phyloP scores from a whole-genome alignment of 768 basidiomycete species.

The Serendipita vermifera region DNA sequence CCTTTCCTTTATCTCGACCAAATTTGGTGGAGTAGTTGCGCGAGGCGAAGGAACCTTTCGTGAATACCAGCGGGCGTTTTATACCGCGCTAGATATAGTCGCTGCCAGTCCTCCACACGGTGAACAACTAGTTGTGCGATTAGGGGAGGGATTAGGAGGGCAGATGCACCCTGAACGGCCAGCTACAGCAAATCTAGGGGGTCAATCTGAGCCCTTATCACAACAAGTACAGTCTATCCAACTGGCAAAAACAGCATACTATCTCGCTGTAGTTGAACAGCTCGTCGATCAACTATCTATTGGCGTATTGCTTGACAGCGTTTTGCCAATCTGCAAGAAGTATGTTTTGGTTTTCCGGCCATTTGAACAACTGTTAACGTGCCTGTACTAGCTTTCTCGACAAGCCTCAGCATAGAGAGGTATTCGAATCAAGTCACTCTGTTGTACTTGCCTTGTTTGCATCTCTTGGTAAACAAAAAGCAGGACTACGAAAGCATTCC shows the following conservation, averaged over 20 bases:
- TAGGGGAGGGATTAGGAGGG: too few species aligned
- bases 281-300: constrained; percentile 49
- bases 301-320: constrained; percentile 37
- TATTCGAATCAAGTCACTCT: constrained; percentile 81
- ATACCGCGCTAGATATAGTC: constrained; percentile 63
- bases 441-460: constrained; percentile 65
- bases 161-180: too few species aligned
- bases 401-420: constrained; percentile 47
- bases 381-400: constrained; percentile 40
- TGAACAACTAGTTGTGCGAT: not conserved
- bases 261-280: constrained; percentile 39
- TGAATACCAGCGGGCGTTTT: constrained; percentile 64
- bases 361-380: constrained; percentile 10
- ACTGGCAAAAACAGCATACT: too few species aligned
- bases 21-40: constrained; percentile 56
- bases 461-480: constrained; percentile 27
- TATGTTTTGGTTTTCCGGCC: constrained; percentile 26
- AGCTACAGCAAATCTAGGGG: too few species aligned
- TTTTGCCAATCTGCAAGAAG: constrained; percentile 55
- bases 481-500: constrained; percentile 13
- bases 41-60: constrained; percentile 41
- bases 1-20: constrained; percentile 63
- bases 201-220: too few species aligned
- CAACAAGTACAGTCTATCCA: too few species aligned
- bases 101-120: constrained; percentile 20